Base-by-base conservation (phyloP, 352 stramenopile genomes). In the Pythium chondricola region DNA sequence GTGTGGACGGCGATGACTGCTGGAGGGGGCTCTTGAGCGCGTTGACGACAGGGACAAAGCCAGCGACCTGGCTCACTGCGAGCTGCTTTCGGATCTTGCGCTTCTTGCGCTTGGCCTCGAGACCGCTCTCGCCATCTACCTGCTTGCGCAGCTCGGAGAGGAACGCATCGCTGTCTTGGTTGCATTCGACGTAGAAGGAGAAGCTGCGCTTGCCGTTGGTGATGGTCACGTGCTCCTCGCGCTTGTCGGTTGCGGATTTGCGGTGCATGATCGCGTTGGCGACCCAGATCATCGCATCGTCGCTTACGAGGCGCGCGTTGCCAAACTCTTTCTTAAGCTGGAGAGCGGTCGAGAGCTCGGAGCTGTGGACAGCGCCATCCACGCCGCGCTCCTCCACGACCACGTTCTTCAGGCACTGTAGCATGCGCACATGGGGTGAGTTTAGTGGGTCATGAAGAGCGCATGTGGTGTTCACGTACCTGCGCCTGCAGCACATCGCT, bases 11-110 rank as follows among this genome's bases (percentile, higher is more conserved):
- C 32, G 63, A 43, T 33, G 29, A 33, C 13, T n/a, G 33, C 33
- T 40, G 33, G 29, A 67, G 37, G 0, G 77, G 78, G 24, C 74
- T 85, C 53, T 74, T 79, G 16, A 90, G 58, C 22, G 64, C 81
- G 53, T 87, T 88, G 24, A 85, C 64, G 11, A 83, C 61, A 16
- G 81, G 79, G 16, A 80, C 70, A 33, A 89, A 89, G 37, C 78
- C 77, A n/a, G 61, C 69, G 54, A 54, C 62, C 40, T 84, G 65
- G 32, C 42, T 78, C 26, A 64, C 50, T 7, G 20, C 57, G 14
- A 92, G 47, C 40, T 86, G 63, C 26, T 82, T 81, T 27, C 78
- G 74, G 52, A 92, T 86, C 67, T 92, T 89, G 38, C 79, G 74
- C 62, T 84, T 88, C 58, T 87, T 90, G 38, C 69, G 71, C 40